A percentile compares a stretch with the other conserved stretches of the same genome.
These are phyloP conservation scores for Pythium oligandrum DNA, from an alignment of 352 stramenopile species.

Conservation along the genomic window DNA sequence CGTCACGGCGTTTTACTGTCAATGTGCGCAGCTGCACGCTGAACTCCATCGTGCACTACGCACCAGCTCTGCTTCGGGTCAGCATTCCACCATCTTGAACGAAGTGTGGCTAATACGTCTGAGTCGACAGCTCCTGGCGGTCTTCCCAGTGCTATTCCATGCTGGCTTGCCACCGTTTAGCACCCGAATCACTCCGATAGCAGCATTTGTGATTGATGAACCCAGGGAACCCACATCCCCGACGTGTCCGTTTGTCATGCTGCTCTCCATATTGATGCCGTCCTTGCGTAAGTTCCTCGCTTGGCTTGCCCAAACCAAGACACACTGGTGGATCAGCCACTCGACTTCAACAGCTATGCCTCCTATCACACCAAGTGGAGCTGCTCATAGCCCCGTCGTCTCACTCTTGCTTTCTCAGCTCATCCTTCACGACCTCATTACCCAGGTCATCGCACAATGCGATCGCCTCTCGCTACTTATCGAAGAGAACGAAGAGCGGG, in stretches of 20 bases:
- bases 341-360: no score
- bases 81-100: not conserved
- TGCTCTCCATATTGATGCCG: conserved; percentile 52
- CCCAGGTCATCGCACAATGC: conserved; percentile 22
- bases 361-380: no score
- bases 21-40: conserved; percentile 31
- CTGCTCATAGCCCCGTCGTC: not conserved
- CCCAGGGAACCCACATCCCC: not conserved
- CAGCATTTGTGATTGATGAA: not conserved
- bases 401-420: conserved; percentile 37
- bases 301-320: conserved; percentile 35
- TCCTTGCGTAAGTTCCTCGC: conserved; percentile 51
- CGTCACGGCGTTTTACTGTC: conserved; percentile 33
- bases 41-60: conserved; percentile 32
- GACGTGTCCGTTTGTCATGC: conserved; percentile 53
- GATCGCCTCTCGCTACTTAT: conserved; percentile 33
- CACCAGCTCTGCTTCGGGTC: no score
- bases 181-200: conserved; percentile 12
- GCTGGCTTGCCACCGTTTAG: not conserved
- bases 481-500: conserved; percentile 32
- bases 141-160: not conserved
- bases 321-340: conserved; percentile 26
- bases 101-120: not conserved
- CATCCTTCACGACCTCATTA: conserved; percentile 39
- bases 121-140: conserved; percentile 15